Conservation (phyloP, 768 basidiomycete genomes). For the Suillus fuscotomentosus region DNA sequence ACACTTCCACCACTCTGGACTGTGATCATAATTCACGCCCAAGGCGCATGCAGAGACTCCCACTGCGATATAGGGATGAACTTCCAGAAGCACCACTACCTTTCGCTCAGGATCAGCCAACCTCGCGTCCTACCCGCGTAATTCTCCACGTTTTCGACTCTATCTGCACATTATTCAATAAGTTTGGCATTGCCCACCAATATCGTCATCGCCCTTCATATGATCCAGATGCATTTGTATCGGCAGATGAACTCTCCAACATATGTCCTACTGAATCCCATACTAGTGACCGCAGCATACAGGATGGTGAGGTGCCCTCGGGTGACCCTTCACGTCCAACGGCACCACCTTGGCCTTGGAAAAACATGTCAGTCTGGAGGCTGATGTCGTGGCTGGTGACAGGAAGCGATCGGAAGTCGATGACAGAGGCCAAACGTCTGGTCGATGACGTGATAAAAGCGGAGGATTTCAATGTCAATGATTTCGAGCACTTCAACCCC, state of each 20-base stretch:
- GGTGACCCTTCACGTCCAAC: slow-evolving; percentile 3
- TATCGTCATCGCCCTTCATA: slow-evolving; percentile 14
- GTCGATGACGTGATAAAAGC: slow-evolving; percentile 26
- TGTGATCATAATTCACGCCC: background rate
- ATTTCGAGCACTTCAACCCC: slow-evolving; percentile 19
- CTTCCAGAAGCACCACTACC: slow-evolving; percentile 10
- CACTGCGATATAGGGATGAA: slow-evolving; percentile 8
- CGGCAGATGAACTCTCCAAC: background rate
- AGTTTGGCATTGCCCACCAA: slow-evolving; percentile 14
- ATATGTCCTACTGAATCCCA: background rate
- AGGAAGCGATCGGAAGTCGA: slow-evolving; percentile 27
- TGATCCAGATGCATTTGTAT: slow-evolving; percentile 3
- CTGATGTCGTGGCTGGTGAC: slow-evolving; percentile 32
- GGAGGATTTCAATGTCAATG: slow-evolving; percentile 19
- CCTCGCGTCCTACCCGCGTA: background rate
- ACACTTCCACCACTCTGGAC: no score
- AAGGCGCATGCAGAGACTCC: background rate
- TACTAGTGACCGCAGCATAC: background rate
- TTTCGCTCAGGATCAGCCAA: background rate
- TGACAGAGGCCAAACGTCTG: slow-evolving; percentile 21
- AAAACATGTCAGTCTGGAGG: slow-evolving; percentile 17
- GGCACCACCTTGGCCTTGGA: slow-evolving; percentile 4
- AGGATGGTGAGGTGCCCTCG: background rate
- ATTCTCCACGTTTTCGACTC: slow-evolving; percentile 18
- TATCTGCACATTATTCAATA: slow-evolving; percentile 14